Evolutionary conservation across 495 filamentous ascomycete species (phyloP), one percentile per base, ranked within the genome.

Genomic region (Penicillium paxilli): DNA sequence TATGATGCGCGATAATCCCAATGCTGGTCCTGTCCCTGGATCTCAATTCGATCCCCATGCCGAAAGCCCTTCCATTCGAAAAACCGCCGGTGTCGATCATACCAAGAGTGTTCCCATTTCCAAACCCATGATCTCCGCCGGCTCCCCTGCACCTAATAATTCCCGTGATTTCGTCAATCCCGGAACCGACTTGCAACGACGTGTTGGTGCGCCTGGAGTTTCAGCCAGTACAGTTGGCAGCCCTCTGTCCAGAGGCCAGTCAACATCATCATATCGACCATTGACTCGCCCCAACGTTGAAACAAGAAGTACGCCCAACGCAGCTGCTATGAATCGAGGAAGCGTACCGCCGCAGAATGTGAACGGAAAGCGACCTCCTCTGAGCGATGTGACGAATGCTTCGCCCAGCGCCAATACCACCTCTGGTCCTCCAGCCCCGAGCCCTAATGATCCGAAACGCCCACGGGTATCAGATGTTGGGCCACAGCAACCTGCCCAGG

Each of bases 21-120:
- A 74, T 35, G 64, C 60, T 11, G 66, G 66, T 2, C 70, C 76
- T 4, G 47, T 70, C 5, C 75, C 83, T 14, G 79, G 79, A 7
- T 80, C 82, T 4, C 74, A 76, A 44, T 97, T 96, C 69, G 89
- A 97, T 63, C 91, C 91, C 3, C 83, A 87, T 50, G 79, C 84
- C 4, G 91, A 96, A 58, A 92, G 88, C 55, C 90, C 92, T 0
- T 91, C 90, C 0, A 93, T 96, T 53, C 86, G 89, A 25, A 91
- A 93, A 62, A 96, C 92, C 3, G 86, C 88, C 0, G 92, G 92
- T n/a, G 80, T 97, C 42, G 91, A 96, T 57, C 89, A 94, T 59
- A 84, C 74, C 22, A 87, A 83, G 49, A 88, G 83, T 23, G 82
- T 84, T 30, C 87, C 89, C 0, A 74, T 95, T 0, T 75, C 72